A percentile compares a stretch with the other conserved stretches of the same genome.
These are phyloP conservation scores for Penicillium sp. DNA, from an alignment of 2,329 filamentous ascomycete genomes.

Conservation along the genomic window DNA sequence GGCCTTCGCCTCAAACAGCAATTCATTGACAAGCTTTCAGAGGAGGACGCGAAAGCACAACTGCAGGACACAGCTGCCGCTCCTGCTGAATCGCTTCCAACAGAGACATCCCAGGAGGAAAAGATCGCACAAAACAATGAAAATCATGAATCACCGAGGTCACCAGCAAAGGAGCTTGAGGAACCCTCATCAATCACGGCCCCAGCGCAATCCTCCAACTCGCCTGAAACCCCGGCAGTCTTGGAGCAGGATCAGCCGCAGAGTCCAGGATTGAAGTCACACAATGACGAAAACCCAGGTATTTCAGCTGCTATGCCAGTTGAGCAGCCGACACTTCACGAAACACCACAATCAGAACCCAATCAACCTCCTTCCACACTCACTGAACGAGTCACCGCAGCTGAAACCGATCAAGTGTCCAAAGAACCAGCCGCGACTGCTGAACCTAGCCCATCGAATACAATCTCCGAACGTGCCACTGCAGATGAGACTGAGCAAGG, in stretches of 20 bases:
- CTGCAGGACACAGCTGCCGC: constrained; percentile 19
- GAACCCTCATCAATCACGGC: too few species aligned
- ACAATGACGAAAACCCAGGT: too few species aligned
- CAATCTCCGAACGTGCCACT: too few species aligned
- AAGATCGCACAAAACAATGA: constrained; percentile 7
- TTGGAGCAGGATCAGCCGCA: too few species aligned
- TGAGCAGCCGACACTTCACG: too few species aligned
- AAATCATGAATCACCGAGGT: constrained; percentile 5
- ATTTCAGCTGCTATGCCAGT: too few species aligned
- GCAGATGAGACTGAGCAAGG: too few species aligned
- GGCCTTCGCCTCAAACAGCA: constrained; percentile 64
- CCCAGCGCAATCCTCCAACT: too few species aligned
- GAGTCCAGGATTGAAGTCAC: too few species aligned
- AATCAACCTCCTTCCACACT: too few species aligned
- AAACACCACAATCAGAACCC: constrained; percentile 1
- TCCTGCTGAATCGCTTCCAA: constrained; percentile 6
- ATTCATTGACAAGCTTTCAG: constrained; percentile 58
- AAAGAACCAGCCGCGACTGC: constrained; percentile 1
- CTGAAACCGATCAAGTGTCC: background rate
- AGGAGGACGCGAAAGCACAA: constrained; percentile 34
- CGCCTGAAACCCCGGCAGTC: too few species aligned
- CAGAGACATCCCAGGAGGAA: constrained; percentile 1
- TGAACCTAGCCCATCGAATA: background rate
- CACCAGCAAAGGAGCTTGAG: too few species aligned
- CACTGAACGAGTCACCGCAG: background rate